Evolutionary conservation across 176 grass and related monocot genomes (phyloP).

Genomic region (Canna indica): DNA sequence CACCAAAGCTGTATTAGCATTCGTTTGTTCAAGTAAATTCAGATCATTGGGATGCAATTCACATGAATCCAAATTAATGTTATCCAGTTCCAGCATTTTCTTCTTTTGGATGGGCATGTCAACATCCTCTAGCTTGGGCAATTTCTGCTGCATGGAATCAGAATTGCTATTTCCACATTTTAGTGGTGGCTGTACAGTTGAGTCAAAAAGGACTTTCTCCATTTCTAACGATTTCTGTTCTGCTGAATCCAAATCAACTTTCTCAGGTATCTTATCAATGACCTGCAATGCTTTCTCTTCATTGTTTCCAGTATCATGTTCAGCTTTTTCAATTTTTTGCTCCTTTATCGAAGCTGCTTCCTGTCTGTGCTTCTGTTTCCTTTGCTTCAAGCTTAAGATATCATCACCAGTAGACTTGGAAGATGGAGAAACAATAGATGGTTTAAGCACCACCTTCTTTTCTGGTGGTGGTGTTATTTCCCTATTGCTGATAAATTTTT

Average conservation of each 20-base stretch:
- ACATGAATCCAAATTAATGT: not conserved
- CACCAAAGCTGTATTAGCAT: not conserved
- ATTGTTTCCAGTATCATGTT: not conserved
- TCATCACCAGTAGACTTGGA: slow-evolving; percentile 11
- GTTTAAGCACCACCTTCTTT: slow-evolving; percentile 13
- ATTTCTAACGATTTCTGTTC: not conserved
- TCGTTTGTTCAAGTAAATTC: not conserved
- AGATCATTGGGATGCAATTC: not conserved
- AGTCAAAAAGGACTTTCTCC: not conserved
- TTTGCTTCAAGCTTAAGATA: slow-evolving; percentile 9
- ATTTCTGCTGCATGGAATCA: not conserved
- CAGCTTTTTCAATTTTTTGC: slow-evolving; percentile 9
- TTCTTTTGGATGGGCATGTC: not conserved
- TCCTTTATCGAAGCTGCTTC: not conserved
- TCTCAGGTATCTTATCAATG: not conserved
- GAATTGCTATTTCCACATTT: not conserved
- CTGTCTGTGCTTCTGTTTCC: not conserved
- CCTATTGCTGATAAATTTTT: slow-evolving; percentile 10
- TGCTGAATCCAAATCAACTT: not conserved
- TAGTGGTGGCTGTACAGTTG: no score
- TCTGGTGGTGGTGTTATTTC: slow-evolving; percentile 11
- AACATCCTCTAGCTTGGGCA: not conserved
- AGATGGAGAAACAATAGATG: slow-evolving; percentile 20
- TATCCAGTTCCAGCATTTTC: not conserved
- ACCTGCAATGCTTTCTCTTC: slow-evolving; percentile 30